phyloP scores from a whole-genome alignment of 768 basidiomycete species.

The Daedaleopsis nitida region DNA sequence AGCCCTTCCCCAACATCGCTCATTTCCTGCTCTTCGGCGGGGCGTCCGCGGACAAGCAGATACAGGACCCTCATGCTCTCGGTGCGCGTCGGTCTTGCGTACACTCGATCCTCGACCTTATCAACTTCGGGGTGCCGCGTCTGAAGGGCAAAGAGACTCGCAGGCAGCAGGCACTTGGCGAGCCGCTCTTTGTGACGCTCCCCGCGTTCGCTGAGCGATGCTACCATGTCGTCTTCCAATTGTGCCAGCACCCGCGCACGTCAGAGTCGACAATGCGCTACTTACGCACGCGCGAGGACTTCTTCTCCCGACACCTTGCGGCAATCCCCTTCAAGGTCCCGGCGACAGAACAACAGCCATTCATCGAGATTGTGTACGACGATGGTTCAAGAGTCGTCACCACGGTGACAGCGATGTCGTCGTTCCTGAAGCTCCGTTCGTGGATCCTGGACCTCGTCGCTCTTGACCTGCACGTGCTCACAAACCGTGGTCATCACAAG shows the following conservation, averaged over 20 bases:
- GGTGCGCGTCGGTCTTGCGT: constrained; percentile 71
- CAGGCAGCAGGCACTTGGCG: constrained; percentile 30
- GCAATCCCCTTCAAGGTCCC: constrained; percentile 71
- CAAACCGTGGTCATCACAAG: constrained; percentile 74
- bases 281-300: constrained; percentile 84
- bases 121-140: constrained; percentile 72
- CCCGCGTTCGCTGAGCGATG: constrained; percentile 85
- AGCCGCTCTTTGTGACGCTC: constrained; percentile 62
- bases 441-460: constrained; percentile 85
- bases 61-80: constrained; percentile 79
- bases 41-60: constrained; percentile 57
- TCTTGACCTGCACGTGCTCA: constrained; percentile 85
- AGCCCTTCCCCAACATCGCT: constrained; percentile 78
- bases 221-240: constrained; percentile 80
- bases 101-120: constrained; percentile 77
- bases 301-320: constrained; percentile 84
- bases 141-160: constrained; percentile 46
- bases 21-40: constrained; percentile 86
- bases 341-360: constrained; percentile 46
- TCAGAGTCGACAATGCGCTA: constrained; percentile 83
- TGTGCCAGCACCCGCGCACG: constrained; percentile 85
- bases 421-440: constrained; percentile 82
- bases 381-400: constrained; percentile 73
- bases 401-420: constrained; percentile 64
- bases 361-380: constrained; percentile 63